Conservation (phyloP, 257 asterid genomes). For the Fraxinus anomala region DNA sequence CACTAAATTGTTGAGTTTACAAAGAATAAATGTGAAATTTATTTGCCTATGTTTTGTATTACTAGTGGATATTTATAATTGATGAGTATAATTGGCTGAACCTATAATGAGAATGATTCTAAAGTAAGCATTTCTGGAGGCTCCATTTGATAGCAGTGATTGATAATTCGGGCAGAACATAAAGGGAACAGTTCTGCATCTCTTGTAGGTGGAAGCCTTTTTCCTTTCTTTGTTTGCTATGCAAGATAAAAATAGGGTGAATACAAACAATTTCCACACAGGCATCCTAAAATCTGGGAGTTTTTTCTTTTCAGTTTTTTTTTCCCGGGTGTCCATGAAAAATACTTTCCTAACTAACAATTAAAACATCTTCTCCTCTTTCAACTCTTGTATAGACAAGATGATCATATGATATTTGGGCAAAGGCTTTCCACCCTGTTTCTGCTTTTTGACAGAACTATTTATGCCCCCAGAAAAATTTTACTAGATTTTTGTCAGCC, state of each 20-base stretch:
- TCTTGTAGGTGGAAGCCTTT: background rate
- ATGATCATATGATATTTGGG: background rate
- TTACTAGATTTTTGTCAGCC: background rate
- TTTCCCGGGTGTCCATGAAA: background rate
- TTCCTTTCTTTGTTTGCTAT: background rate
- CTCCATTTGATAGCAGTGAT: background rate
- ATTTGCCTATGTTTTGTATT: background rate
- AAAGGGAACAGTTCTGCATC: background rate
- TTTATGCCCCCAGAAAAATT: background rate
- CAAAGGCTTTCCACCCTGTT: background rate
- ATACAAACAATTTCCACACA: too few relatives aligned
- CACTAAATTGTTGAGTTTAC: background rate
- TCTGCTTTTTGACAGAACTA: background rate
- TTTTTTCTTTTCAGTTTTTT: background rate
- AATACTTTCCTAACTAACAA: background rate
- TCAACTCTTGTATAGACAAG: background rate
- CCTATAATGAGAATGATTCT: background rate
- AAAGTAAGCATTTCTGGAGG: constrained; percentile 3
- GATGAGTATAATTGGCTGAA: background rate
- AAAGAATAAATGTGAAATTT: background rate
- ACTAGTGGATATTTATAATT: background rate
- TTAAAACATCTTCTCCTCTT: background rate
- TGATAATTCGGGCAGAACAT: background rate
- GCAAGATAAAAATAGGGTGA: background rate
- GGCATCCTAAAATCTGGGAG: background rate